Percentiles rank a stretch among this genome's conserved stretches.
phyloP scores from a whole-genome alignment of 441 rosid genomes.

The Bruguiera hainesii region DNA sequence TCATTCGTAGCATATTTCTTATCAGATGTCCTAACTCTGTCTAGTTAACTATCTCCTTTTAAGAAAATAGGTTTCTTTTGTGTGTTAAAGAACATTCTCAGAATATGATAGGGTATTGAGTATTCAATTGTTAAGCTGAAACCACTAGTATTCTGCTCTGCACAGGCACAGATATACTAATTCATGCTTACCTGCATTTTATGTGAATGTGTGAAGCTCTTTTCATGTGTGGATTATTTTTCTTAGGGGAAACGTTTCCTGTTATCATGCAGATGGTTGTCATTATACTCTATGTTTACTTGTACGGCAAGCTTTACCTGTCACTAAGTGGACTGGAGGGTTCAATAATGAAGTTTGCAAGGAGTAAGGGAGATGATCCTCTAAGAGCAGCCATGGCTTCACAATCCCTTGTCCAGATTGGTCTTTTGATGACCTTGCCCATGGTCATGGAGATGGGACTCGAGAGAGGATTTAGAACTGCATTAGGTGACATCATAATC shows the following conservation, averaged over 20 bases:
- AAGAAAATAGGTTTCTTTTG: neutral
- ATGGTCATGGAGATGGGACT: constrained; percentile 98
- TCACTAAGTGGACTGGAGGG: constrained; percentile 88
- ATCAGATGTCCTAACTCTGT: neutral
- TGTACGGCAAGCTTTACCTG: constrained; percentile 84
- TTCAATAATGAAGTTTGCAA: constrained; percentile 64
- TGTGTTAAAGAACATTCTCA: neutral
- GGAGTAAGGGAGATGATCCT: constrained; percentile 56
- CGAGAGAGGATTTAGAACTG: constrained; percentile 91
- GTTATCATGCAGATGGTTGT: constrained; percentile 58
- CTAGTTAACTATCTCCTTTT: neutral
- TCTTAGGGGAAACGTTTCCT: constrained; percentile 11
- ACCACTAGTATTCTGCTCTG: neutral
- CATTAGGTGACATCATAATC: constrained; percentile 69
- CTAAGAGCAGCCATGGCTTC: constrained; percentile 91
- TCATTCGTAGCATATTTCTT: neutral
- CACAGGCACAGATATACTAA: neutral
- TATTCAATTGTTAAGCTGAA: neutral
- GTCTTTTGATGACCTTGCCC: constrained; percentile 76
- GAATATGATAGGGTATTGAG: neutral
- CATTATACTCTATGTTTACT: constrained; percentile 64
- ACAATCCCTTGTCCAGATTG: constrained; percentile 83
- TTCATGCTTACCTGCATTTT: neutral
- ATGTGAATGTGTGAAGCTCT: neutral
- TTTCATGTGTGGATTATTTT: neutral